A percentile compares a stretch with the other conserved stretches of the same genome.
phyloP scores from a whole-genome alignment of 805 yeast genomes.

The Yarrowia sp. region DNA sequence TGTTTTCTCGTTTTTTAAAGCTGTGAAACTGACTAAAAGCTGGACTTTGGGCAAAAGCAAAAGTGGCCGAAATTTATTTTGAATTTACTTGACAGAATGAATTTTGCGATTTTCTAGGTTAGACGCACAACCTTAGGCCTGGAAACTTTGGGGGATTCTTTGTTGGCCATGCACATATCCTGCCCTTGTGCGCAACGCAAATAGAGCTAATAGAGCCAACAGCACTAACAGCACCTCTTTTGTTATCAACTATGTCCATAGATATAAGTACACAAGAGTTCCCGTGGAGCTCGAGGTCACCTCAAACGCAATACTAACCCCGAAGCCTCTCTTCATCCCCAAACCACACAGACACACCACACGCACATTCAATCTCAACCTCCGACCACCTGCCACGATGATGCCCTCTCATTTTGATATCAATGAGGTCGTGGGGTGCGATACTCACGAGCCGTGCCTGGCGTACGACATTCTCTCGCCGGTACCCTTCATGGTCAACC shows the following conservation, averaged over 20 bases:
- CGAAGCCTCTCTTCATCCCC: no score
- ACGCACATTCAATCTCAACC: background rate
- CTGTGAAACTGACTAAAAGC: conserved; percentile 1
- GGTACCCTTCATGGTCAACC: conserved; percentile 15
- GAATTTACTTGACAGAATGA: no score
- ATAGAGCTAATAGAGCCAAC: conserved; percentile 12
- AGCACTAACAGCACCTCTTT: conserved; percentile 17
- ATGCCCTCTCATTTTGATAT: conserved; percentile 26
- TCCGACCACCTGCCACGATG: conserved; percentile 7
- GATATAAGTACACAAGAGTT: conserved; percentile 3
- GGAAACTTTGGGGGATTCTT: conserved; percentile 4
- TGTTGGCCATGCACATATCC: conserved; percentile 12
- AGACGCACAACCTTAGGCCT: conserved; percentile 5
- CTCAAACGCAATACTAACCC: background rate
- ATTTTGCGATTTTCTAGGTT: conserved; percentile 20
- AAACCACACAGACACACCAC: background rate
- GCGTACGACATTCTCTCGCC: conserved; percentile 20
- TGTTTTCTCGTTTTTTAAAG: background rate
- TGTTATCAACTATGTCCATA: background rate
- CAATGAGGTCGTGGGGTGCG: conserved; percentile 16
- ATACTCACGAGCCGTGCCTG: conserved; percentile 15
- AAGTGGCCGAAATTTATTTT: background rate
- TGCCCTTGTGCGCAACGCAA: conserved; percentile 23
- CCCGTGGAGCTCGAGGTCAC: background rate
- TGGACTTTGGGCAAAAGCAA: background rate